Conservation (phyloP, 306 rosid genomes). For the Medicago arabica region DNA sequence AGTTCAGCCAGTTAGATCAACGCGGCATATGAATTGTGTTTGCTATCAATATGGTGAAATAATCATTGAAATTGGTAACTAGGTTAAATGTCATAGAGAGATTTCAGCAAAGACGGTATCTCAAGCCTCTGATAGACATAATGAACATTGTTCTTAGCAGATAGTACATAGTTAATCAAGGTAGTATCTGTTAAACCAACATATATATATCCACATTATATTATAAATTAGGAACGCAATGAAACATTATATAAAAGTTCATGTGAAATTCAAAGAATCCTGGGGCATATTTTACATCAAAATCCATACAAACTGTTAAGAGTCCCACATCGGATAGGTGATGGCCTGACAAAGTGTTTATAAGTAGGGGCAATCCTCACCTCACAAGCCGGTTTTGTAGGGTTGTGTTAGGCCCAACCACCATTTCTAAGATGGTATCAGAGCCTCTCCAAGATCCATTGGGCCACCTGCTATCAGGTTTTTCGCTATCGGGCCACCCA, state of each 20-base stretch:
- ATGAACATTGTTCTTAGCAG: background rate
- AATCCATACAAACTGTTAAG: too few relatives aligned
- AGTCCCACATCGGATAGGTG: too few relatives aligned
- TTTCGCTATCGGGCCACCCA: too few relatives aligned
- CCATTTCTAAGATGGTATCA: too few relatives aligned
- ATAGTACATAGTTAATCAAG: background rate
- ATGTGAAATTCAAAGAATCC: background rate
- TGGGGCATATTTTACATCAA: background rate
- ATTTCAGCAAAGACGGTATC: background rate
- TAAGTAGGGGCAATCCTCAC: too few relatives aligned
- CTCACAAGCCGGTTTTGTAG: too few relatives aligned
- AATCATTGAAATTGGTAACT: background rate
- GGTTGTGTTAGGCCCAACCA: too few relatives aligned
- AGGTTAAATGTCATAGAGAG: background rate
- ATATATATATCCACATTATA: background rate
- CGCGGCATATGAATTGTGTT: background rate
- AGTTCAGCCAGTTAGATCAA: background rate
- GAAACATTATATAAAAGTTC: background rate
- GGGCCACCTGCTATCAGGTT: too few relatives aligned
- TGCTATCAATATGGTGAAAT: background rate
- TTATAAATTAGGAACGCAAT: background rate
- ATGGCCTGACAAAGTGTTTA: too few relatives aligned
- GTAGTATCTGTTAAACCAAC: background rate
- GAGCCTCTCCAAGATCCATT: too few relatives aligned
- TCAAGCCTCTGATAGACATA: background rate